Percentiles rank a stretch among this genome's conserved stretches.
These are phyloP conservation scores for Wickerhamiella qilinensis DNA, from an alignment of 805 yeast species.

Conservation along the genomic window DNA sequence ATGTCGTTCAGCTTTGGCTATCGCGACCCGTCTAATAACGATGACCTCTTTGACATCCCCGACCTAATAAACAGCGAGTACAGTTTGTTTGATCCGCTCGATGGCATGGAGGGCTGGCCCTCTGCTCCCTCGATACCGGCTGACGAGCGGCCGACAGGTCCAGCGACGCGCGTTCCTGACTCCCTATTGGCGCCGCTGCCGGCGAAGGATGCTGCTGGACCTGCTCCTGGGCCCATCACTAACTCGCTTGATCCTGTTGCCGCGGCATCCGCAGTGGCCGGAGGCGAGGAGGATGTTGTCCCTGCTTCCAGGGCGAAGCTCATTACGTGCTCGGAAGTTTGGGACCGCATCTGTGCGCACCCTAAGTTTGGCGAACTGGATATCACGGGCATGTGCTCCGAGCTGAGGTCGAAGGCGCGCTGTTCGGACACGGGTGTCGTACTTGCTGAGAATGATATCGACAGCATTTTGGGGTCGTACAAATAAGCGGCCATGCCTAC, in stretches of 20 bases:
- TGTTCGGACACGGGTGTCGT: slow-evolving; percentile 91
- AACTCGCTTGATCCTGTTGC: background rate
- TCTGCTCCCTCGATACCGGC: background rate
- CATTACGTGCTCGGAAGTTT: slow-evolving; percentile 74
- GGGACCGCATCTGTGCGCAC: slow-evolving; percentile 92
- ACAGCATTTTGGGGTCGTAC: slow-evolving; percentile 26
- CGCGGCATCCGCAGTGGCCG: background rate
- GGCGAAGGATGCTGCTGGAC: background rate
- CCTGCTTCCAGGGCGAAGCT: slow-evolving; percentile 18
- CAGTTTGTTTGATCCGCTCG: slow-evolving; percentile 23
- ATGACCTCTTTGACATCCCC: slow-evolving; percentile 15
- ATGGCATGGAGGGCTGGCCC: slow-evolving; percentile 8
- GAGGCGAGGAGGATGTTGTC: slow-evolving; percentile 15
- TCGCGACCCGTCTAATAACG: slow-evolving; percentile 21
- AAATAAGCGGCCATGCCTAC: too few relatives aligned
- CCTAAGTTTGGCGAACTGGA: slow-evolving; percentile 88
- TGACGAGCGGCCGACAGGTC: background rate
- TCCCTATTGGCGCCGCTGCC: background rate
- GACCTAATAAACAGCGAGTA: slow-evolving; percentile 21
- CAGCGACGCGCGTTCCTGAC: background rate
- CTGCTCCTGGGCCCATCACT: background rate
- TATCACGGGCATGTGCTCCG: slow-evolving; percentile 83
- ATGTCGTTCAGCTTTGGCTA: slow-evolving; percentile 7
- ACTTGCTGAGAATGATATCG: slow-evolving; percentile 65
- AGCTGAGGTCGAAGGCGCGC: slow-evolving; percentile 81